Evolutionary conservation across 306 rosid genomes (phyloP).

Genomic region (Lagenaria siceraria): DNA sequence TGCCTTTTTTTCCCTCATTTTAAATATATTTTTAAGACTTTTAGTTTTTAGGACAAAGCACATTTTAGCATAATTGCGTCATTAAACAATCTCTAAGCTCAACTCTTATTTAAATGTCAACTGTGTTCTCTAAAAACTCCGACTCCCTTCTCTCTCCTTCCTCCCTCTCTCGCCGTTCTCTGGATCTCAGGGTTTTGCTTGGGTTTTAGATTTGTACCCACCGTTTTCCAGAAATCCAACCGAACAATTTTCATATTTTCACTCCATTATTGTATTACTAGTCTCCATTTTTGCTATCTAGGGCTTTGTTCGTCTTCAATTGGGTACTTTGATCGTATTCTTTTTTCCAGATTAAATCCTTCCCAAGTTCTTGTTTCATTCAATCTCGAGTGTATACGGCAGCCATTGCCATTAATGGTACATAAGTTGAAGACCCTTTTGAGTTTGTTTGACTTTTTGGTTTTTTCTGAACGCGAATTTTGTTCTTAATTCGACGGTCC

Average conservation of each 20-base stretch:
- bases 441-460: not conserved
- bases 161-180: not conserved
- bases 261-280: not conserved
- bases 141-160: not conserved
- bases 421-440: not conserved
- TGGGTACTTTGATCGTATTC: not conserved
- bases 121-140: not conserved
- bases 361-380: not conserved
- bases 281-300: not conserved
- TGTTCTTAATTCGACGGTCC: not conserved
- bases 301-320: not conserved
- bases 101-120: not conserved
- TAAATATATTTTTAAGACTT: no score
- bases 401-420: not conserved
- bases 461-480: not conserved
- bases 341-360: not conserved
- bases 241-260: not conserved
- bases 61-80: not conserved
- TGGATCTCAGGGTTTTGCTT: constrained; percentile 5
- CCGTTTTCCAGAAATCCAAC: not conserved
- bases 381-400: not conserved
- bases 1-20: no score
- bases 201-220: not conserved
- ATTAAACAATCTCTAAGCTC: not conserved
- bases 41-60: not conserved